Conservation (phyloP, 2,329 filamentous ascomycete genomes). For the Cryphonectria parasitica region DNA sequence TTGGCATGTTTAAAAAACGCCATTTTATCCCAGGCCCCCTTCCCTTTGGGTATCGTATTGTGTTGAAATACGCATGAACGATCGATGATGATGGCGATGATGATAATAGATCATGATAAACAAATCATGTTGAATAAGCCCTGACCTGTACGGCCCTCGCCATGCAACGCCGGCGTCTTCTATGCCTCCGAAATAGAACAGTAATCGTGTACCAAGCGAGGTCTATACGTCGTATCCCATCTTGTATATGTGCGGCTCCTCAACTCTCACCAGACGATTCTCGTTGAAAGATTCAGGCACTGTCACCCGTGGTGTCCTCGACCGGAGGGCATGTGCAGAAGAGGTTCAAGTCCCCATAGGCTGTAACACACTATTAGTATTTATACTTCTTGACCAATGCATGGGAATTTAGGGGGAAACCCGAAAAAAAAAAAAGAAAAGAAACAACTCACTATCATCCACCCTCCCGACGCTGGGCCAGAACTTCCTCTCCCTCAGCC, state of each 20-base stretch:
- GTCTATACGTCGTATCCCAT: neutral
- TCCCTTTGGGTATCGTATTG: constrained; percentile 19
- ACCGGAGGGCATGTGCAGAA: constrained; percentile 95
- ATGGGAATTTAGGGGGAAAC: neutral
- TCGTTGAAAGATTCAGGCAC: neutral
- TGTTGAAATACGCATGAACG: constrained; percentile 5
- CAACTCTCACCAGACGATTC: neutral
- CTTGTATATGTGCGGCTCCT: neutral
- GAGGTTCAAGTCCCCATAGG: constrained; percentile 87
- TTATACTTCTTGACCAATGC: neutral
- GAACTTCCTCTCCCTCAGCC: constrained; percentile 93
- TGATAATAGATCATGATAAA: neutral
- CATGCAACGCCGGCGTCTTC: neutral
- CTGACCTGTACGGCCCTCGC: neutral
- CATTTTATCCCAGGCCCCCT: constrained; percentile 3
- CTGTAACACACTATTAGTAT: constrained; percentile 48
- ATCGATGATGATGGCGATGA: neutral
- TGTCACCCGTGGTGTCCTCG: constrained; percentile 57
- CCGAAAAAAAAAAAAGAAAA: neutral
- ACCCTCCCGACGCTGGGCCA: constrained; percentile 88
- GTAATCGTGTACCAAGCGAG: neutral
- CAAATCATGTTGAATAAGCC: constrained; percentile 8
- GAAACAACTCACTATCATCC: constrained; percentile 73
- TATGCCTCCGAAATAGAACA: neutral
- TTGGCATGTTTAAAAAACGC: constrained; percentile 14